phyloP scores from a whole-genome alignment of 2,329 filamentous ascomycete species.

The Trichoderma sp. region DNA sequence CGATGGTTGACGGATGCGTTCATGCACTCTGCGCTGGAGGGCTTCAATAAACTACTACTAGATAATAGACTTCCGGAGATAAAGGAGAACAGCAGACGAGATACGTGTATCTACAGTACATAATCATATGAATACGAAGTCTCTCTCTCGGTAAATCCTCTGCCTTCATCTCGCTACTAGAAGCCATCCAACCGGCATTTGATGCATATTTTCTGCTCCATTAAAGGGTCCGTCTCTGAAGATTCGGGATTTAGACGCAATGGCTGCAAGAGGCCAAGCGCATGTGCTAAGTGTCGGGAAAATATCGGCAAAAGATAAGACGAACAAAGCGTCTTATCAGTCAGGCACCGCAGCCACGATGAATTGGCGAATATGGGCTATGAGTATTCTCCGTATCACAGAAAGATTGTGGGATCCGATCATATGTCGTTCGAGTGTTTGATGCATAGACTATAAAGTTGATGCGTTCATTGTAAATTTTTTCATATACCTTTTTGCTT shows the following conservation, averaged over 20 bases:
- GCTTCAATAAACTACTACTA: background rate
- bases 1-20: slow-evolving; percentile 3
- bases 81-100: background rate
- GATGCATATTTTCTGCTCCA: background rate
- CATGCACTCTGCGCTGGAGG: background rate
- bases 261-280: background rate
- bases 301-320: slow-evolving; percentile 11
- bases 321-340: background rate
- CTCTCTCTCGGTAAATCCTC: background rate
- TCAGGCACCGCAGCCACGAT: background rate
- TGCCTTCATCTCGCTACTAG: background rate
- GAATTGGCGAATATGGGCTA: background rate
- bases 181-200: background rate
- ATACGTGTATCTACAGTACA: background rate
- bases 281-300: background rate
- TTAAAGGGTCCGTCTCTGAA: background rate
- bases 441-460: background rate
- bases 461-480: background rate
- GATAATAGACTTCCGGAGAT: background rate
- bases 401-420: background rate
- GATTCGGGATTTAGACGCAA: background rate
- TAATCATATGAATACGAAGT: background rate
- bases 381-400: background rate
- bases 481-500: background rate
- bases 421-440: background rate